Conservation (phyloP, 2,329 filamentous ascomycete genomes). For the Claviceps sp. region DNA sequence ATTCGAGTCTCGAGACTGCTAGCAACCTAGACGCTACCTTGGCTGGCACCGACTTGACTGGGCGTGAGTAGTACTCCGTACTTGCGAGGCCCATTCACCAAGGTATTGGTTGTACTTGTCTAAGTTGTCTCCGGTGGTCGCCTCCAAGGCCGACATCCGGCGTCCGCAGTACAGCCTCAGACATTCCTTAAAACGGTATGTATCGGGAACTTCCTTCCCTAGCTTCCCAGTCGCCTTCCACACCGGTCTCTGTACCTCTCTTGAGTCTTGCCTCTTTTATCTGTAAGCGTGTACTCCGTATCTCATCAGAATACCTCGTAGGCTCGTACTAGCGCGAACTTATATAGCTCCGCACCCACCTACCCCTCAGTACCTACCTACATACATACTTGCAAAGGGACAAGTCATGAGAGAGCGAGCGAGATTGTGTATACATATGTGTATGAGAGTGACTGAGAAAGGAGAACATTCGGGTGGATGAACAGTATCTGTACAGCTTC, state of each 20-base stretch:
- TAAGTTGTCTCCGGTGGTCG: not conserved
- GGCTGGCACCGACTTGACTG: not conserved
- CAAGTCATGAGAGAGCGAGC: not conserved
- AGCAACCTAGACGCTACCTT: not conserved
- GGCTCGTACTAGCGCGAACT: not conserved
- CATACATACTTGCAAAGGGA: not conserved
- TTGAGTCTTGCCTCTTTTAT: not conserved
- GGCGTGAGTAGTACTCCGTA: not conserved
- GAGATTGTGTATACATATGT: not conserved
- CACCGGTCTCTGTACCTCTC: not conserved
- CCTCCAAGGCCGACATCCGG: not conserved
- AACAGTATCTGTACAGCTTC: not conserved
- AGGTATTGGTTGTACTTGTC: not conserved
- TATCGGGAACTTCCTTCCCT: not conserved
- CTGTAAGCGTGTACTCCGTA: not conserved
- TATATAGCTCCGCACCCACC: constrained; percentile 1
- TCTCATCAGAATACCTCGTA: not conserved
- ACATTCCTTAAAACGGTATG: not conserved
- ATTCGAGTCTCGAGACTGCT: not conserved
- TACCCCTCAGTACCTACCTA: not conserved
- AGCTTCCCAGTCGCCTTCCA: not conserved
- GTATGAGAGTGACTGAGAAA: not conserved
- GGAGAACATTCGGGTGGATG: not conserved
- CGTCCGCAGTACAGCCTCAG: not conserved
- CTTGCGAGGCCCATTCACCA: not conserved